These are phyloP conservation scores for Penicillium sp. DNA, from an alignment of 2,329 filamentous ascomycete species.

Conservation along the genomic window DNA sequence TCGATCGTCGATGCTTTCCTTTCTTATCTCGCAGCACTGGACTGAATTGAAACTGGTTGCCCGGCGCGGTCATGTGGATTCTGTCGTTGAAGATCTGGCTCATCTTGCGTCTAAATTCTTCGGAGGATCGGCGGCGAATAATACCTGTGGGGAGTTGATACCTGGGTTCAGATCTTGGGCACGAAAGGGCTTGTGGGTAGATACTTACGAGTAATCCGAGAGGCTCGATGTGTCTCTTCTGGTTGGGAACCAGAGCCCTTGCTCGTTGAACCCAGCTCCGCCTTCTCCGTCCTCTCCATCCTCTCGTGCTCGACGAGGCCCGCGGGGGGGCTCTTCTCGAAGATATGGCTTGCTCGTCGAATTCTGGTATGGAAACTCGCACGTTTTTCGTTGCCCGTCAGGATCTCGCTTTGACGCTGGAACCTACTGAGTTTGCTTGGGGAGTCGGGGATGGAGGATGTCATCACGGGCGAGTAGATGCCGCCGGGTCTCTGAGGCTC, in stretches of 20 bases:
- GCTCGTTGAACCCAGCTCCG: slow-evolving; percentile 1
- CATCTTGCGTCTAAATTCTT: slow-evolving; percentile 38
- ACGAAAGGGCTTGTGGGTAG: background rate
- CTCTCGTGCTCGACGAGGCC: slow-evolving; percentile 4
- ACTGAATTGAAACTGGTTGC: slow-evolving; percentile 30
- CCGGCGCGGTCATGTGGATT: slow-evolving; percentile 25
- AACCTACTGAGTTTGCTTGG: slow-evolving; percentile 8
- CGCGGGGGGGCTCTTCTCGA: slow-evolving; percentile 3
- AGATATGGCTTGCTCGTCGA: slow-evolving; percentile 10
- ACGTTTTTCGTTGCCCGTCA: slow-evolving; percentile 13
- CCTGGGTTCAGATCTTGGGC: background rate
- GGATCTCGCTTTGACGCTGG: slow-evolving; percentile 10
- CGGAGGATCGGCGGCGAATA: slow-evolving; percentile 33
- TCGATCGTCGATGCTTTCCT: slow-evolving; percentile 15
- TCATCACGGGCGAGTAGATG: slow-evolving; percentile 8
- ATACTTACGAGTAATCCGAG: slow-evolving; percentile 23
- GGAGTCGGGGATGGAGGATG: slow-evolving; percentile 1
- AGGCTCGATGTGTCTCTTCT: slow-evolving; percentile 13
- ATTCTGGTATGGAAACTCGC: slow-evolving; percentile 21
- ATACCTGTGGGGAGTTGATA: slow-evolving; percentile 16
- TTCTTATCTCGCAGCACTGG: slow-evolving; percentile 16
- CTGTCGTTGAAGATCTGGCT: slow-evolving; percentile 40
- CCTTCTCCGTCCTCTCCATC: slow-evolving; percentile 4
- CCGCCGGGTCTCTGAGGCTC: slow-evolving; percentile 7
- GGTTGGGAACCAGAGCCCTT: slow-evolving; percentile 4